These are phyloP conservation scores for Ophiostoma novo-ulmi DNA, from an alignment of 2,329 filamentous ascomycete genomes.

Conservation along the genomic window DNA sequence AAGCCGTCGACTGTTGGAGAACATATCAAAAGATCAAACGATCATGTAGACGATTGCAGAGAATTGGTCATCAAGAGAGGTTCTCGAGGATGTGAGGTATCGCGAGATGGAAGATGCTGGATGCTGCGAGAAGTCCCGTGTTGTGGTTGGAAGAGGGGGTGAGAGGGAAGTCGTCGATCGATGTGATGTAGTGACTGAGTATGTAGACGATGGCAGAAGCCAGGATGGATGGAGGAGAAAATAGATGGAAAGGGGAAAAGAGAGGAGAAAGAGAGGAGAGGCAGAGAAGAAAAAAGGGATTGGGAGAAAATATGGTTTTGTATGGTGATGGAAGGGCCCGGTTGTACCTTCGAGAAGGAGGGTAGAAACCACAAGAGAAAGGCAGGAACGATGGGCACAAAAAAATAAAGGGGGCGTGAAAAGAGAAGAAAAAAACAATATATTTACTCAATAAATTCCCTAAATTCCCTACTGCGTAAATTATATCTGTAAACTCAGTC, in stretches of 20 bases:
- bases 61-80: constrained; percentile 33
- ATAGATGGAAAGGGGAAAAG: neutral
- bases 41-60: neutral
- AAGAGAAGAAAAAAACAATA: neutral
- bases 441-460: neutral
- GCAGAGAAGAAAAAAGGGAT: neutral
- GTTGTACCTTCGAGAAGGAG: neutral
- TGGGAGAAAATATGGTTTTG: neutral
- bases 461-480: neutral
- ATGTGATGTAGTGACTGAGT: constrained; percentile 11
- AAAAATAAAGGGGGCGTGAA: neutral
- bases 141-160: neutral
- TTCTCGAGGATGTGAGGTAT: constrained; percentile 34
- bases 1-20: constrained; percentile 50
- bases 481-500: neutral
- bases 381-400: neutral
- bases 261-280: neutral
- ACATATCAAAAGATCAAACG: constrained; percentile 44
- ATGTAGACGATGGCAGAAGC: constrained; percentile 16
- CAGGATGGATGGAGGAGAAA: neutral
- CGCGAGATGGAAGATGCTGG: constrained; percentile 37
- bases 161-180: constrained; percentile 14
- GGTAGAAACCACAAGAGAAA: neutral
- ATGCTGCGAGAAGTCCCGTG: constrained; percentile 26
- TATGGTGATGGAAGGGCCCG: neutral